These are phyloP conservation scores for Podochytrium sp. DNA, from an alignment of 192 early-diverging fungal species.

Conservation along the genomic window DNA sequence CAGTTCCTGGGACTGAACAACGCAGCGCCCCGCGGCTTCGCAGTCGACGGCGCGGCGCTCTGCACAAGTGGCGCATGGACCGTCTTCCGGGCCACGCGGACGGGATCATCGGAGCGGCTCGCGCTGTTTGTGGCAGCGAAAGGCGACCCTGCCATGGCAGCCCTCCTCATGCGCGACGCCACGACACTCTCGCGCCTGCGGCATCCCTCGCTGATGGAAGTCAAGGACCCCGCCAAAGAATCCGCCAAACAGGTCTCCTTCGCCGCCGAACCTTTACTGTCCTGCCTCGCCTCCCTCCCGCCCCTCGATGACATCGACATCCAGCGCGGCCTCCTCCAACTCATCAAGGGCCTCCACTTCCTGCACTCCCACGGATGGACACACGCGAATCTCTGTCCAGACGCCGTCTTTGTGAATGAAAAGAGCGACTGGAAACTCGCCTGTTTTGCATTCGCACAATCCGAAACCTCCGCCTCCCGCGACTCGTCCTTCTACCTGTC, in stretches of 20 bases:
- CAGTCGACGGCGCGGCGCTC: background rate
- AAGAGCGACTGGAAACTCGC: slow-evolving; percentile 46
- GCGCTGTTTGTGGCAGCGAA: too few species aligned
- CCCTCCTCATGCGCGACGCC: slow-evolving; percentile 24
- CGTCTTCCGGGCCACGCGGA: too few species aligned
- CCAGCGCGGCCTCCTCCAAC: slow-evolving; percentile 77
- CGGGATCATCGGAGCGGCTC: too few species aligned
- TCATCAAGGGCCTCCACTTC: slow-evolving; percentile 66
- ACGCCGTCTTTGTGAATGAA: slow-evolving; percentile 75
- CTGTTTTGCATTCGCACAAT: slow-evolving; percentile 20
- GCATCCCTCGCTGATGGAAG: slow-evolving; percentile 77
- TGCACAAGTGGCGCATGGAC: too few species aligned
- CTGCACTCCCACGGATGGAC: slow-evolving; percentile 72
- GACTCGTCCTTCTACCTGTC: slow-evolving; percentile 14
- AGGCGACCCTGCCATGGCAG: too few species aligned
- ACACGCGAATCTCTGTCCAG: slow-evolving; percentile 75
- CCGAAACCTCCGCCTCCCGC: background rate
- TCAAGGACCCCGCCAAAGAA: slow-evolving; percentile 66
- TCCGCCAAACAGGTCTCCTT: slow-evolving; percentile 75
- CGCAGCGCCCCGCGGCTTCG: too few species aligned
- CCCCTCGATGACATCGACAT: slow-evolving; percentile 80
- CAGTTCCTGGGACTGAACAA: too few species aligned
- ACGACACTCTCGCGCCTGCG: slow-evolving; percentile 59
- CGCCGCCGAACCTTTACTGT: slow-evolving; percentile 75
- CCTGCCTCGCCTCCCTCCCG: slow-evolving; percentile 67